Percentiles rank a stretch among this genome's conserved stretches.
phyloP scores from a whole-genome alignment of 805 yeast species.

The Priceomyces melissophilus region DNA sequence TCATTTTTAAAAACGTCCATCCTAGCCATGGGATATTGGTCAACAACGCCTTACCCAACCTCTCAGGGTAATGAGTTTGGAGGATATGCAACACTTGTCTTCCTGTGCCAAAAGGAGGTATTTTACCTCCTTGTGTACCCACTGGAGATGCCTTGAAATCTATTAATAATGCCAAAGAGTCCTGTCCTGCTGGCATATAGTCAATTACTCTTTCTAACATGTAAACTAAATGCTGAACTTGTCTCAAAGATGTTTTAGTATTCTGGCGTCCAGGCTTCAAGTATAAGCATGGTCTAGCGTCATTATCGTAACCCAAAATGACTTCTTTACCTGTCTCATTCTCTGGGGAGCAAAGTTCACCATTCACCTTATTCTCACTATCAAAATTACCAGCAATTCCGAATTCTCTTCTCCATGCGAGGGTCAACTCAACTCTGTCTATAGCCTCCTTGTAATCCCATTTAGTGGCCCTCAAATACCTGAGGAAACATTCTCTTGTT shows the following conservation, averaged over 20 bases:
- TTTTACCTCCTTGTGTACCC: conserved; percentile 56
- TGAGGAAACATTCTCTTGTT: conserved; percentile 82
- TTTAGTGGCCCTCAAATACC: conserved; percentile 91
- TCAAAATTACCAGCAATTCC: conserved; percentile 50
- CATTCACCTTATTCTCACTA: conserved; percentile 50
- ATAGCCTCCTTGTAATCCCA: conserved; percentile 77
- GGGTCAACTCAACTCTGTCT: conserved; percentile 67
- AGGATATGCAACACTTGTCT: conserved; percentile 89
- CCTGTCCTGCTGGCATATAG: conserved; percentile 96
- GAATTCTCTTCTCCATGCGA: conserved; percentile 93
- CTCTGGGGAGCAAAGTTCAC: conserved; percentile 58
- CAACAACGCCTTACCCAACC: conserved; percentile 87
- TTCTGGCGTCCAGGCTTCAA: conserved; percentile 94
- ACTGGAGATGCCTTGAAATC: conserved; percentile 84
- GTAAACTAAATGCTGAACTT: conserved; percentile 93
- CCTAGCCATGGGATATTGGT: conserved; percentile 94
- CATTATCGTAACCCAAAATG: conserved; percentile 85
- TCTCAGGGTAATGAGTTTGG: conserved; percentile 96
- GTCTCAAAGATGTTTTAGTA: conserved; percentile 84
- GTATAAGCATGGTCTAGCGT: conserved; percentile 87
- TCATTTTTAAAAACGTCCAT: conserved; percentile 86
- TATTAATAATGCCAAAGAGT: conserved; percentile 82
- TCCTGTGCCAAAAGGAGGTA: conserved; percentile 87
- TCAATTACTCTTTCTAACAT: conserved; percentile 91
- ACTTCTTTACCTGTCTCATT: conserved; percentile 92